These are phyloP conservation scores for Neofusicoccum parvum DNA, from an alignment of 2,329 filamentous ascomycete genomes.

Conservation along the genomic window DNA sequence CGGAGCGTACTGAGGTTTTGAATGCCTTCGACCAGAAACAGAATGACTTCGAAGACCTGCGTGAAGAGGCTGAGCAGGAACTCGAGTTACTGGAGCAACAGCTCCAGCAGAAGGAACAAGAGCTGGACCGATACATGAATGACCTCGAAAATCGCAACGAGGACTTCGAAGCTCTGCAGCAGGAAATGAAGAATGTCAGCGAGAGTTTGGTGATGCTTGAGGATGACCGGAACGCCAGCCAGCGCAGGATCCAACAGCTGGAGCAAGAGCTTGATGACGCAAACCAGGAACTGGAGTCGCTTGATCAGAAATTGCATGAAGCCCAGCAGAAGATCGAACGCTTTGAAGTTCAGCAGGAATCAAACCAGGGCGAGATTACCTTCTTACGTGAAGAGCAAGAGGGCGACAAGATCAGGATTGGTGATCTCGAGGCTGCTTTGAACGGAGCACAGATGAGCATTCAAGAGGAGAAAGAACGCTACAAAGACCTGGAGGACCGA, in stretches of 20 bases:
- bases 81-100: constrained; percentile 63
- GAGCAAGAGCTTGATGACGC: constrained; percentile 81
- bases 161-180: constrained; percentile 87
- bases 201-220: constrained; percentile 85
- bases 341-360: constrained; percentile 88
- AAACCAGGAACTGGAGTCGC: constrained; percentile 81
- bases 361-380: constrained; percentile 86
- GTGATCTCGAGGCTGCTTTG: constrained; percentile 82
- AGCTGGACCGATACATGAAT: constrained; percentile 68
- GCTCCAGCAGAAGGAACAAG: constrained; percentile 70
- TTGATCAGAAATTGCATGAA: constrained; percentile 83
- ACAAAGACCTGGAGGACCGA: constrained; percentile 58
- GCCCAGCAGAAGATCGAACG: constrained; percentile 85
- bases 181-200: constrained; percentile 90
- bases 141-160: constrained; percentile 78
- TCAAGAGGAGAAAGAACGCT: constrained; percentile 79
- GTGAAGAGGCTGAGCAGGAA: constrained; percentile 61
- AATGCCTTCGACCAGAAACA: constrained; percentile 70
- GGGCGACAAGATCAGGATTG: constrained; percentile 95
- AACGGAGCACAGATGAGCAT: constrained; percentile 77
- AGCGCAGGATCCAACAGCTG: constrained; percentile 77
- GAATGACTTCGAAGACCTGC: constrained; percentile 53
- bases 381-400: constrained; percentile 98
- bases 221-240: constrained; percentile 81
- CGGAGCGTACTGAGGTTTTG: constrained; percentile 83